Percentiles rank a stretch among this genome's conserved stretches.
Evolutionary conservation across 441 rosid species (phyloP).

Genomic region (Euphorbia celastroides): DNA sequence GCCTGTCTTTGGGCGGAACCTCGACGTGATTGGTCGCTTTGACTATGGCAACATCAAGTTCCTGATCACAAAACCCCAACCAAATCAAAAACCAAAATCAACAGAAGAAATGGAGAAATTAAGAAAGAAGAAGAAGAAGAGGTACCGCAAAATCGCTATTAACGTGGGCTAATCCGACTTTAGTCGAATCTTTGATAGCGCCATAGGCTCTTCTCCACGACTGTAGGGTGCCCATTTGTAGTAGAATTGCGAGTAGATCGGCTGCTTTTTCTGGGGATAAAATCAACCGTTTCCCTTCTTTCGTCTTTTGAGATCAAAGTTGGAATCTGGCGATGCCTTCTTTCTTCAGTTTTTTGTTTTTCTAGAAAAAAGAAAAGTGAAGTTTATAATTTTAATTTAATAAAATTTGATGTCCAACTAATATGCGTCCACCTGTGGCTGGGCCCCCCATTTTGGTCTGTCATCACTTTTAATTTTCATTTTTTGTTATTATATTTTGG

Average conservation of each 20-base stretch:
- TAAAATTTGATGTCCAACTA: constrained; percentile 11
- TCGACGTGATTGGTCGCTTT: constrained; percentile 97
- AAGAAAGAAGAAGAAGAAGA: neutral
- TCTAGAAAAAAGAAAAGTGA: neutral
- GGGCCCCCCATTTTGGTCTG: constrained; percentile 3
- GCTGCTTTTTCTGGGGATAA: constrained; percentile 21
- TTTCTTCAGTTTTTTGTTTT: neutral
- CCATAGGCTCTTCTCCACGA: constrained; percentile 96
- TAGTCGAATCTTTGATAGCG: constrained; percentile 92
- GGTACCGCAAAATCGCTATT: constrained; percentile 93
- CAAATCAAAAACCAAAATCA: neutral
- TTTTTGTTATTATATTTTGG: neutral
- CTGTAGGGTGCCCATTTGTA: constrained; percentile 84
- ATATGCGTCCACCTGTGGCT: neutral
- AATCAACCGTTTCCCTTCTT: constrained; percentile 27
- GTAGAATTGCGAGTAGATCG: constrained; percentile 16
- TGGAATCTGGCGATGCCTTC: neutral
- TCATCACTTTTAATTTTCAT: neutral
- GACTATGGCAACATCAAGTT: constrained; percentile 93
- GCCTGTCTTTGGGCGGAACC: constrained; percentile 95
- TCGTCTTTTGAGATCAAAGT: neutral
- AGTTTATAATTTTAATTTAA: neutral
- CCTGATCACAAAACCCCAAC: constrained; percentile 40
- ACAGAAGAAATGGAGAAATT: neutral
- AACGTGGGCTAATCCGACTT: constrained; percentile 99